phyloP scores from a whole-genome alignment of 176 grass and related monocot genomes.

The Triticum dicoccoides region DNA sequence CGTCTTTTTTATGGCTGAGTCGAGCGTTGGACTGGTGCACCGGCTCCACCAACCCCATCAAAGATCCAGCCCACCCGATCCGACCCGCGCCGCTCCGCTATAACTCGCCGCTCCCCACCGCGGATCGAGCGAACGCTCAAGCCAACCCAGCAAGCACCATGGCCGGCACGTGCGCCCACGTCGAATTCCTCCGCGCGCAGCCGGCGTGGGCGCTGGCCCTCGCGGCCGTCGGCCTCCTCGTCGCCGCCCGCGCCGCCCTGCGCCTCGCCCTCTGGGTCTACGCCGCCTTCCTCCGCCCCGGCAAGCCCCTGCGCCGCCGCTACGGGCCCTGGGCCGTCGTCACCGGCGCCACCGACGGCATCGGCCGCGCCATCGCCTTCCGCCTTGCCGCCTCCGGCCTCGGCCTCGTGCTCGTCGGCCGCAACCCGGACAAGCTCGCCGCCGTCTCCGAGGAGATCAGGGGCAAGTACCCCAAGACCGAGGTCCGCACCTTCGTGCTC shows the following conservation, averaged over 20 bases:
- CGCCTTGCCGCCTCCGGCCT: slow-evolving; percentile 63
- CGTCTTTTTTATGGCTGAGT: background rate
- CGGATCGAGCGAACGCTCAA: background rate
- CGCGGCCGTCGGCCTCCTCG: slow-evolving; percentile 50
- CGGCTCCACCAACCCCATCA: slow-evolving; percentile 34
- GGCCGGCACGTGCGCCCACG: slow-evolving; percentile 64
- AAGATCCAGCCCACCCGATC: background rate
- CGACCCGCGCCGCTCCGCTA: background rate
- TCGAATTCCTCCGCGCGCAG: slow-evolving; percentile 71
- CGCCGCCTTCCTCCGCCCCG: slow-evolving; percentile 74
- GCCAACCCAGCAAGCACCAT: slow-evolving; percentile 22
- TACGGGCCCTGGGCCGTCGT: slow-evolving; percentile 92
- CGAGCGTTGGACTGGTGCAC: slow-evolving; percentile 17
- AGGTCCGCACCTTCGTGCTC: slow-evolving; percentile 69
- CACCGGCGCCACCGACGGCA: slow-evolving; percentile 82
- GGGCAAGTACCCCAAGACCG: slow-evolving; percentile 43
- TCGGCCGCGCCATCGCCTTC: slow-evolving; percentile 78
- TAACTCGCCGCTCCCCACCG: background rate
- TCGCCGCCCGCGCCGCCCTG: slow-evolving; percentile 33
- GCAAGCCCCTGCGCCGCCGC: slow-evolving; percentile 71
- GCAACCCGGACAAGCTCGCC: slow-evolving; percentile 69
- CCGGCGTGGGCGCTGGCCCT: slow-evolving; percentile 68
- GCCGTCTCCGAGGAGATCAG: slow-evolving; percentile 62
- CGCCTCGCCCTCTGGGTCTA: slow-evolving; percentile 69
- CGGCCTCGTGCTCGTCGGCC: slow-evolving; percentile 77